Conservation (phyloP, 164 flowering plant genomes). For the Liriodendron chinense region DNA sequence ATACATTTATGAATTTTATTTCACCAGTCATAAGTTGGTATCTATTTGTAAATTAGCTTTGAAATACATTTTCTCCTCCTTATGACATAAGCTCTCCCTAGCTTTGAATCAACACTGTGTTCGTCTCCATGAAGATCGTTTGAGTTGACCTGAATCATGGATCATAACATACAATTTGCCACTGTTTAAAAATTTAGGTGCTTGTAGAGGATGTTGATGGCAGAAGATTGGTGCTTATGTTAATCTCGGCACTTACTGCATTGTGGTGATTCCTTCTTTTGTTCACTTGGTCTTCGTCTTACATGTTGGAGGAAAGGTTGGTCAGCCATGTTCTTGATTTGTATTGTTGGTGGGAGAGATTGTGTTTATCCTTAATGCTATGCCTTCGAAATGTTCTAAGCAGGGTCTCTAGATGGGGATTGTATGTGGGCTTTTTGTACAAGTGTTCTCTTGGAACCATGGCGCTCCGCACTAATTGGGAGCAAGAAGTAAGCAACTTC, state of each 20-base stretch:
- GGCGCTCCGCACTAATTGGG: conserved; percentile 60
- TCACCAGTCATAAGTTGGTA: too few species aligned
- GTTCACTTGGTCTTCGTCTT: conserved; percentile 46
- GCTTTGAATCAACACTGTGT: not conserved
- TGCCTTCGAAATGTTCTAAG: not conserved
- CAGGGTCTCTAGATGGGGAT: conserved; percentile 77
- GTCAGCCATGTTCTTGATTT: not conserved
- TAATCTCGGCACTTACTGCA: conserved; percentile 58
- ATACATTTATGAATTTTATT: too few species aligned
- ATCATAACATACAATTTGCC: not conserved
- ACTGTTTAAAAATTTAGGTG: conserved; percentile 23
- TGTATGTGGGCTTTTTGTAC: conserved; percentile 53
- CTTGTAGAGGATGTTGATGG: conserved; percentile 76
- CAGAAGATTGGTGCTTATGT: conserved; percentile 44
- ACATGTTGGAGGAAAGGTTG: conserved; percentile 57
- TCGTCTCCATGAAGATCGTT: not conserved
- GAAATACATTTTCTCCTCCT: not conserved
- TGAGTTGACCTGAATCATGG: not conserved
- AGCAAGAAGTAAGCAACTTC: conserved; percentile 45
- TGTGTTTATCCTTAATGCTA: not conserved
- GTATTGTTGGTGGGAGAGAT: not conserved
- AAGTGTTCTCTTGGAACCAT: conserved; percentile 40
- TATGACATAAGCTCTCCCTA: not conserved
- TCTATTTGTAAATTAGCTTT: too few species aligned
- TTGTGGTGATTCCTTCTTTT: conserved; percentile 50